Evolutionary conservation across 2,329 filamentous ascomycete species (phyloP), one percentile per base, ranked within the genome.

Genomic region (Venturia asperata): DNA sequence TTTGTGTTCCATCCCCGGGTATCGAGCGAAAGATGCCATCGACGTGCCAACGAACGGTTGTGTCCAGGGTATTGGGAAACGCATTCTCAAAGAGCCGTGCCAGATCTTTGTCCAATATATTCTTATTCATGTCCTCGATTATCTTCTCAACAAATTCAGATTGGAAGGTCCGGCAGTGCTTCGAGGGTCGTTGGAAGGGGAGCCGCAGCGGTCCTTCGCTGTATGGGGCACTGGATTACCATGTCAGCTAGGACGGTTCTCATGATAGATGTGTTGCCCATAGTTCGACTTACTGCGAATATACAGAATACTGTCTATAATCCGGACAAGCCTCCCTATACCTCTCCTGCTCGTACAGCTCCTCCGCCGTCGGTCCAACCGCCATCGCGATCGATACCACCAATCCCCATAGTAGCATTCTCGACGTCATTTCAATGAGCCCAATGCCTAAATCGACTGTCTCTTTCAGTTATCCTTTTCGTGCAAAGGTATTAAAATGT

Each of bases 81-180:
- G 93, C 87, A 73, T 99, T 99, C 74, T 96, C 91, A 74, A 99
- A 99, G 13, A 99, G 81, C 34, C 92, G 87, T 3, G 93, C 93
- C 15, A 99, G 84, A 71, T 97, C 94, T 19, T 88, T 88, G 71
- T 97, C 88, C 66, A 87, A 82, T 78, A 99, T 89, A 64, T 85
- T 87, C 37, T 84, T 82, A 6, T 88, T 94, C 69, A 99, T 82
- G 70, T 97, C 87, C 39, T 85, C 76, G 68, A 99, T 97, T 63
- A 97, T 89, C 71, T 89, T 83, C 75, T 99, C 94, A 58, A 97
- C 95, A 3, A 88, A 82, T 30, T 89, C 85, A 0, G 92, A 97
- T 65, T 86, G 84, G 77, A 97, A 99, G 0, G 92, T 97, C 68
- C 94, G 90, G 75, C 94, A 99, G 74, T 85, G 83, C 65, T 81